These are phyloP conservation scores for Hypoxylon rickii DNA, from an alignment of 495 filamentous ascomycete genomes.

Conservation along the genomic window DNA sequence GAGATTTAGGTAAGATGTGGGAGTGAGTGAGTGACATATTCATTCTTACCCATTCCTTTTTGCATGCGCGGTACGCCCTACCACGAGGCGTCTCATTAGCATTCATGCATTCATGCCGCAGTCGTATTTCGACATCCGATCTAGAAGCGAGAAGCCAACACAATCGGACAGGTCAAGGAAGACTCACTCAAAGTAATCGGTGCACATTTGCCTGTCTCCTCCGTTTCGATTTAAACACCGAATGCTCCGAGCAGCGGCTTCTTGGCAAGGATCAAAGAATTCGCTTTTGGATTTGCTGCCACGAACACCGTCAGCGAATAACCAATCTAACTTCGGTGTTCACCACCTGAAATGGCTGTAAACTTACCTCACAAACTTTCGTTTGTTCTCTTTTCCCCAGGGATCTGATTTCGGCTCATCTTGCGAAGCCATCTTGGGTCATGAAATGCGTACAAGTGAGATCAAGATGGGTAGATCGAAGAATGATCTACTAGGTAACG, in stretches of 20 bases:
- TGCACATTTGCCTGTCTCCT: conserved; percentile 83
- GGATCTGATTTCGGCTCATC: conserved; percentile 30
- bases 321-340: not conserved
- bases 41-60: conserved; percentile 83
- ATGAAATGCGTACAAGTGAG: not conserved
- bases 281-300: conserved; percentile 79
- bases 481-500: too few species aligned
- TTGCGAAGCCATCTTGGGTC: conserved; percentile 33
- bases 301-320: not conserved
- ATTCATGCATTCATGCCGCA: not conserved
- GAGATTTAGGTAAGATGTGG: too few species aligned
- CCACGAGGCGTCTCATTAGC: conserved; percentile 24
- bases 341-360: not conserved
- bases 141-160: too few species aligned
- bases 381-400: conserved; percentile 49
- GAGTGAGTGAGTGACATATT: not conserved
- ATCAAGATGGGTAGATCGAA: too few species aligned
- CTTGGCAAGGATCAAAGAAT: conserved; percentile 93
- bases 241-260: conserved; percentile 84
- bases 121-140: not conserved
- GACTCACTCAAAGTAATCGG: conserved; percentile 92
- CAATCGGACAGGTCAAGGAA: too few species aligned
- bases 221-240: conserved; percentile 85
- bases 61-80: conserved; percentile 92
- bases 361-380: conserved; percentile 50